Evolutionary conservation across 176 grass and related monocot species (phyloP), one percentile per base, ranked within the genome.

Genomic region (Cenchrus americanus): DNA sequence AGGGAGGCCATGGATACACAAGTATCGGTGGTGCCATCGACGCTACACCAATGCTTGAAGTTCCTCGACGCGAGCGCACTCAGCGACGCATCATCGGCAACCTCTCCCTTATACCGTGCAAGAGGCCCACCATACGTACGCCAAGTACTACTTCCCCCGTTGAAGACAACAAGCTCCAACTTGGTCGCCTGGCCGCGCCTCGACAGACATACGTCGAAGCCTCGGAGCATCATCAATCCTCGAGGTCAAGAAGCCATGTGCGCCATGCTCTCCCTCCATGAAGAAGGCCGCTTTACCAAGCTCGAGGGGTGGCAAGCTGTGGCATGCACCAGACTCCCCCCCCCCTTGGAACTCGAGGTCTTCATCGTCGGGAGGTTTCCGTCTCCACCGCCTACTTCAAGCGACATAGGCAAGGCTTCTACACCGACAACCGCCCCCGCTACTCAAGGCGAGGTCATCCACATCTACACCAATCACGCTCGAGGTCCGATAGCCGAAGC

Each of bases 131-230:
- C 62, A 80, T 24, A 48, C 19, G 0, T 27, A 80, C 21, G 78
- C 48, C 5, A 80, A 80, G 11, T 69, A 68, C 3, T 73, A 50
- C 6, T 73, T 82, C 17, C 69, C 43, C 0, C n/a, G 14, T 48
- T 3, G 54, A 32, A 4, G 42, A 19, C 5, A 1, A 3, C 0
- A 0, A 7, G 12, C 0, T 32, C 0, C 23, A 7, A 6, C 7
- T 50, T 14, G 69, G 69, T 1, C 3, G 11, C n/a, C n/a, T n/a
- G 0, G 1, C 13, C 0, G 1, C 43, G 0, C 80, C 43, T 7
- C 18, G 1, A 6, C 8, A 0, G 7, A 51, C 5, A 10, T 73
- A 4, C 19, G 53, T 1, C 19, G 17, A 55, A 55, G 0, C 53
- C 17, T n/a, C 0, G 17, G 17, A 3, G 17, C 53, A 5, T 5